Conservation (phyloP, 2,329 filamentous ascomycete species). For the Magnaporthiopsis poae region DNA sequence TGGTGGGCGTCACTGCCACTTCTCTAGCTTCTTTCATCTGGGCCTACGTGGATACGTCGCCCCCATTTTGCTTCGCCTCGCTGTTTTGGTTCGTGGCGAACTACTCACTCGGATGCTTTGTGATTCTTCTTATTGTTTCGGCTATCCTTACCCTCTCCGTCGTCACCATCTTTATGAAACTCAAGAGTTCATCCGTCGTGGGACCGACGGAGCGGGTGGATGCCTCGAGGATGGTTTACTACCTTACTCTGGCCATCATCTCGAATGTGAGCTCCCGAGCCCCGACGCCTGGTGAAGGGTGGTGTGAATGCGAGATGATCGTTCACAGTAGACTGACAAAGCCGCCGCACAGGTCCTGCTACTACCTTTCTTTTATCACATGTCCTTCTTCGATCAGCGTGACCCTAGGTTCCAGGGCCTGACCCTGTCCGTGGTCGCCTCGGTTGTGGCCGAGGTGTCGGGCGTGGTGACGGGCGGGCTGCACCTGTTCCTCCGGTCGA, state of each 20-base stretch:
- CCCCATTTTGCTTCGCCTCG: conserved; percentile 55
- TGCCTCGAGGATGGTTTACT: conserved; percentile 62
- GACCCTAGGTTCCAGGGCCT: conserved; percentile 30
- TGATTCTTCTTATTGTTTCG: conserved; percentile 41
- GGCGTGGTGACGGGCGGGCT: conserved; percentile 56
- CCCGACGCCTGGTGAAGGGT: background rate
- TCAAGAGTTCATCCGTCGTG: conserved; percentile 44
- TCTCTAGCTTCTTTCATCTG: conserved; percentile 49
- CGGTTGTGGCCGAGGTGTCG: conserved; percentile 56
- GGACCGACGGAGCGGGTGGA: conserved; percentile 50
- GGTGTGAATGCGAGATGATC: background rate
- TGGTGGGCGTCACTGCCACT: conserved; percentile 39
- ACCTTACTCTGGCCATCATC: conserved; percentile 45
- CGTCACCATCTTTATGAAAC: conserved; percentile 45
- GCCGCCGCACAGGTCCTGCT: conserved; percentile 41
- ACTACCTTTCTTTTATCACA: conserved; percentile 53
- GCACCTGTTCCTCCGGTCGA: conserved; percentile 58
- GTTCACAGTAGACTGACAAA: background rate
- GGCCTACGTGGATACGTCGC: conserved; percentile 43
- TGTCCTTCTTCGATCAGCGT: conserved; percentile 34
- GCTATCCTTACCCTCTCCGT: conserved; percentile 39
- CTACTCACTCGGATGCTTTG: conserved; percentile 50
- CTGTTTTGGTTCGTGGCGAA: conserved; percentile 57
- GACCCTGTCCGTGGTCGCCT: conserved; percentile 51
- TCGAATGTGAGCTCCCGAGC: conserved; percentile 41